Evolutionary conservation across 257 asterid genomes (phyloP).

Genomic region (Catharanthus roseus): DNA sequence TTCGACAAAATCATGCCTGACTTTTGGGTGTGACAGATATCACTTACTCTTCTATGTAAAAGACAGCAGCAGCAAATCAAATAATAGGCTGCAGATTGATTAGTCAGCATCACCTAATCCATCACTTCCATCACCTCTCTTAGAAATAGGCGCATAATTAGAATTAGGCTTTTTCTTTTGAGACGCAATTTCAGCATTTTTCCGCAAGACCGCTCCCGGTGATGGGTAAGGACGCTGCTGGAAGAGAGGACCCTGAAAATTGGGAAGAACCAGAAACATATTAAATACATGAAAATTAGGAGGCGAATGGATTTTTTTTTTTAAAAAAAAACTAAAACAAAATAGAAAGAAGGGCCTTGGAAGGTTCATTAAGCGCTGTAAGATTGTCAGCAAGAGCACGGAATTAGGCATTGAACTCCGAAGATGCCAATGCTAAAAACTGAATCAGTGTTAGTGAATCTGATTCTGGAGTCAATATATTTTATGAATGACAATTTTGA

Average conservation of each 20-base stretch:
- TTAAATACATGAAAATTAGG: too few species aligned
- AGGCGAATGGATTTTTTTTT: too few species aligned
- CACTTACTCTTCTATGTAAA: not conserved
- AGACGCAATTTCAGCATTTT: slow-evolving; percentile 87
- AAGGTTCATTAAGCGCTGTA: not conserved
- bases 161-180: slow-evolving; percentile 66
- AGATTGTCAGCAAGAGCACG: not conserved
- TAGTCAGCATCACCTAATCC: slow-evolving; percentile 94
- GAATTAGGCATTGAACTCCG: not conserved
- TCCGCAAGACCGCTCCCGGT: slow-evolving; percentile 91
- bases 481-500: not conserved
- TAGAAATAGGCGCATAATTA: slow-evolving; percentile 60
- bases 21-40: not conserved
- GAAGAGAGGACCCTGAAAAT: slow-evolving; percentile 88
- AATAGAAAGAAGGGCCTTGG: not conserved
- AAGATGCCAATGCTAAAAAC: not conserved
- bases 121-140: slow-evolving; percentile 98
- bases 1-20: not conserved
- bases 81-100: slow-evolving; percentile 7
- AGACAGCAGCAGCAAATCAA: not conserved
- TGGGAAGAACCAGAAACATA: slow-evolving; percentile 13
- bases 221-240: slow-evolving; percentile 98
- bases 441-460: not conserved
- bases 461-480: not conserved
- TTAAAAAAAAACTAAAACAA: too few species aligned